A percentile compares a stretch with the other conserved stretches of the same genome.
These are phyloP conservation scores for Pythium scleroteichum DNA, from an alignment of 352 stramenopile species.

Conservation along the genomic window DNA sequence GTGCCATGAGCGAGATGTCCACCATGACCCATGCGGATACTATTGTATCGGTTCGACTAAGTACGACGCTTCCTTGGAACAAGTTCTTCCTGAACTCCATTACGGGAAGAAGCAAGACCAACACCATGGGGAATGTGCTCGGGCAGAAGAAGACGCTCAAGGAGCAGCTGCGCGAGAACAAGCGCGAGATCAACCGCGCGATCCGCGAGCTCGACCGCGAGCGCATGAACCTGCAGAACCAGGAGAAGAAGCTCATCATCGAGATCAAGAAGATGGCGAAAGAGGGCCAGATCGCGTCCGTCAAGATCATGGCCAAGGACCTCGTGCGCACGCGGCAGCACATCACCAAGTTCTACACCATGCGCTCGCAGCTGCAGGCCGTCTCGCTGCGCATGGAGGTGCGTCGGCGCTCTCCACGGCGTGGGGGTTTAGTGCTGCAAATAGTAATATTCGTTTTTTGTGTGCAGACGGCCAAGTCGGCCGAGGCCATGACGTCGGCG, in stretches of 20 bases:
- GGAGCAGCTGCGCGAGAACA: constrained; percentile 96
- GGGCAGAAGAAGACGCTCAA: constrained; percentile 84
- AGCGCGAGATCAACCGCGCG: constrained; percentile 96
- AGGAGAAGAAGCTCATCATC: constrained; percentile 95
- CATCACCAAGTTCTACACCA: constrained; percentile 98
- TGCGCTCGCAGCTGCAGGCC: constrained; percentile 96
- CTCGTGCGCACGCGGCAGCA: constrained; percentile 95
- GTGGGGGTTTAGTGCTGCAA: too few species aligned
- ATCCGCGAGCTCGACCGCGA: constrained; percentile 97
- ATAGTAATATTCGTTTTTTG: not conserved
- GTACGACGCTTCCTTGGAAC: not conserved
- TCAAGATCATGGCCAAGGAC: constrained; percentile 98
- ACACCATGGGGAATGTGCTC: constrained; percentile 69
- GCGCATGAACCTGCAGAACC: constrained; percentile 88
- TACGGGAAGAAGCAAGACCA: not conserved
- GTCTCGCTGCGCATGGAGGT: constrained; percentile 91
- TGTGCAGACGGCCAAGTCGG: constrained; percentile 94
- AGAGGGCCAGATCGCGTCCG: constrained; percentile 94
- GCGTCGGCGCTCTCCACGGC: not conserved
- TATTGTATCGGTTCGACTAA: not conserved
- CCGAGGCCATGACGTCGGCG: constrained; percentile 94
- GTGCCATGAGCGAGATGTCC: too few species aligned
- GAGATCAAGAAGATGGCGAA: constrained; percentile 98
- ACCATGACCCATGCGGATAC: too few species aligned
- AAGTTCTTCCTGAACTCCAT: not conserved